phyloP scores from a whole-genome alignment of 257 asterid species.

The Leonotis leonurus region DNA sequence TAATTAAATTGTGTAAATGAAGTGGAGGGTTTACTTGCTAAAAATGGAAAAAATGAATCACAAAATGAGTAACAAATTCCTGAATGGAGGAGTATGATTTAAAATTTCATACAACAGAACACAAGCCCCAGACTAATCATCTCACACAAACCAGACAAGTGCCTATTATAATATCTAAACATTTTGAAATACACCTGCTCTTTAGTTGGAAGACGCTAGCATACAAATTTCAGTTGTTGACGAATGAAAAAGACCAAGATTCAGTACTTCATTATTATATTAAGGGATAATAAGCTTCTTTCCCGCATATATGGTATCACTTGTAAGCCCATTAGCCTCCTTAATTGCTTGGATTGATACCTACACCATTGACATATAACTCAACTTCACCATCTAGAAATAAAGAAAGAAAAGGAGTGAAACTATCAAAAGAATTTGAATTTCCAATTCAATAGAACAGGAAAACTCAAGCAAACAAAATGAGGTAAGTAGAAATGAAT shows the following conservation, averaged over 20 bases:
- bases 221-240: not conserved
- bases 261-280: not conserved
- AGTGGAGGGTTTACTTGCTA: too few relatives aligned
- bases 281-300: constrained; percentile 29
- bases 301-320: constrained; percentile 30
- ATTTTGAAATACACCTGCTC: not conserved
- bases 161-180: not conserved
- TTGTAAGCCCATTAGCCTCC: constrained; percentile 31
- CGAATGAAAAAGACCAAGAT: not conserved
- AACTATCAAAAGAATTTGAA: not conserved
- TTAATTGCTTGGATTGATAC: constrained; percentile 34
- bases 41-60: too few relatives aligned
- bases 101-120: too few relatives aligned
- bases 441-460: not conserved
- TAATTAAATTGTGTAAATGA: too few relatives aligned
- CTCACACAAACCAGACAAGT: not conserved
- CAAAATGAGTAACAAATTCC: too few relatives aligned
- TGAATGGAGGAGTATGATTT: too few relatives aligned
- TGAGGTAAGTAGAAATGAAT: not conserved
- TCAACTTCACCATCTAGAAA: not conserved
- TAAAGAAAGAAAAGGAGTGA: not conserved
- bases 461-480: too few relatives aligned
- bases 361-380: constrained; percentile 9
- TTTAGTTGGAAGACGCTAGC: too few relatives aligned
- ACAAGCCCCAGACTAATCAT: not conserved